A percentile compares a stretch with the other conserved stretches of the same genome.
Evolutionary conservation across 495 filamentous ascomycete species (phyloP).

Genomic region (Schizothecium vesticola): DNA sequence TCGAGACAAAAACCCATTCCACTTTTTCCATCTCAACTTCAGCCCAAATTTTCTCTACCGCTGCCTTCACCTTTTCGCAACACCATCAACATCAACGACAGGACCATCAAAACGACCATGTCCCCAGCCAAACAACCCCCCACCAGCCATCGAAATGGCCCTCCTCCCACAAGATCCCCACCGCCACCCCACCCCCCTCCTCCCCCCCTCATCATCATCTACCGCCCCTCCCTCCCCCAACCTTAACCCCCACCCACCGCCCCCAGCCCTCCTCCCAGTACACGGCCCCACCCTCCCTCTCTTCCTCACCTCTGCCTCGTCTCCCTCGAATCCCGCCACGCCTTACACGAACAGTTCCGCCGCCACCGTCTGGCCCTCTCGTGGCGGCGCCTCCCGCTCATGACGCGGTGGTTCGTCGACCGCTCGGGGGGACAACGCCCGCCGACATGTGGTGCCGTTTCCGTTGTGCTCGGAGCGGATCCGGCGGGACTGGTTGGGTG

Average conservation of each 20-base stretch:
- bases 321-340: background rate
- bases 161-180: background rate
- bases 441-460: background rate
- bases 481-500: background rate
- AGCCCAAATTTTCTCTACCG: background rate
- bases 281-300: background rate
- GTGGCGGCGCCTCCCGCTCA: background rate
- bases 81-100: background rate
- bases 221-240: background rate
- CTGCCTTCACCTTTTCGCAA: too few species aligned
- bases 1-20: background rate
- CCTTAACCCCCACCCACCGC: too few species aligned
- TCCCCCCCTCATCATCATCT: too few species aligned
- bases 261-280: background rate
- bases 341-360: background rate
- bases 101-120: background rate
- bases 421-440: background rate
- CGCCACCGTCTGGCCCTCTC: background rate
- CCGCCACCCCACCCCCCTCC: background rate
- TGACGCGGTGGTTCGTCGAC: background rate
- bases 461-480: background rate
- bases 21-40: background rate
- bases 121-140: background rate
- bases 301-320: background rate
- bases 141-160: background rate